Conservation (phyloP, 169 alveolate genomes). For the Amoebophrya sp. region DNA sequence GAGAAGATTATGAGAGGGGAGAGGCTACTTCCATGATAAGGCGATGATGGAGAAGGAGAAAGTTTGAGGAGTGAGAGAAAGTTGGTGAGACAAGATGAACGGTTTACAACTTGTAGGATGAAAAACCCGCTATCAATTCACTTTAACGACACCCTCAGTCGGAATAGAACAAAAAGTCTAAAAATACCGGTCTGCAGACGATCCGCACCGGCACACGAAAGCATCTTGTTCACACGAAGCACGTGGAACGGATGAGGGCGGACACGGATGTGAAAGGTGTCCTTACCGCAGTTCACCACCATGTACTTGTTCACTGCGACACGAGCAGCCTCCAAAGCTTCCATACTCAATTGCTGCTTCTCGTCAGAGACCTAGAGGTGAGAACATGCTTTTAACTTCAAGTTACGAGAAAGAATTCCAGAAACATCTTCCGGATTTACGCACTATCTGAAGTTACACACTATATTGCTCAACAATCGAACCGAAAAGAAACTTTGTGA, state of each 20-base stretch:
- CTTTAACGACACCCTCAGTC: no score
- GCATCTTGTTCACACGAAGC: conserved; percentile 98
- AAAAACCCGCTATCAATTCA: conserved; percentile 3
- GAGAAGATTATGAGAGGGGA: neutral
- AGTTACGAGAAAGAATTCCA: no score
- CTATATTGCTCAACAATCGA: no score
- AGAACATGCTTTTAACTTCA: no score
- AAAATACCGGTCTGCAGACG: conserved; percentile 57
- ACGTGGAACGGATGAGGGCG: conserved; percentile 99
- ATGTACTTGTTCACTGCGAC: conserved; percentile 96
- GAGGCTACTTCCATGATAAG: neutral
- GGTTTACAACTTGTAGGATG: neutral
- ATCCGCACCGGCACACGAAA: conserved; percentile 99
- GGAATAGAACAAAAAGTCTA: neutral
- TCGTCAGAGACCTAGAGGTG: conserved; percentile 78
- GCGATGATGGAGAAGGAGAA: neutral
- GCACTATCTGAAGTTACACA: no score
- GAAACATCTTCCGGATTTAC: no score
- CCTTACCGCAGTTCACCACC: conserved; percentile 93
- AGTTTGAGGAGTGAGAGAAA: no score
- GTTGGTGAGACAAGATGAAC: neutral
- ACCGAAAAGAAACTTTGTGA: no score
- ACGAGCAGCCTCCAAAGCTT: conserved; percentile 99
- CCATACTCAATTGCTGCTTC: conserved; percentile 96
- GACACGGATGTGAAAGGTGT: conserved; percentile 94